These are phyloP conservation scores for Septoria petroselini DNA, from an alignment of 2,329 filamentous ascomycete genomes.

Conservation along the genomic window DNA sequence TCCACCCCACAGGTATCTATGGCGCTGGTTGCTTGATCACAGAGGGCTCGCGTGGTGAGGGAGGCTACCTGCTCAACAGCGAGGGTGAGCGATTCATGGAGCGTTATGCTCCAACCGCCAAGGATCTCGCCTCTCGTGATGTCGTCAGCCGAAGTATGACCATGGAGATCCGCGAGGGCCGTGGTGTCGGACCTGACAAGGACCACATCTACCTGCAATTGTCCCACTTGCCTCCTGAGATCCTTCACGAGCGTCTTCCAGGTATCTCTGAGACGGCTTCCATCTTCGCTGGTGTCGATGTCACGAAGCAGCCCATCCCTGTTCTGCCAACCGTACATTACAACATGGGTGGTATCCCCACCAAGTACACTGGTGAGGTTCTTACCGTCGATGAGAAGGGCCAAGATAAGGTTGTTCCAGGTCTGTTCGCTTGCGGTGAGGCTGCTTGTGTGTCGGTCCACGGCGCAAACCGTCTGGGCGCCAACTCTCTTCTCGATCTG, in stretches of 20 bases:
- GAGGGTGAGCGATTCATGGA: constrained; percentile 99
- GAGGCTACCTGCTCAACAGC: constrained; percentile 94
- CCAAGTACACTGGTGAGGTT: constrained; percentile 95
- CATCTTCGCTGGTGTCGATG: constrained; percentile 96
- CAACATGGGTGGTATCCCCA: constrained; percentile 99
- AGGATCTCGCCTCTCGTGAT: constrained; percentile 94
- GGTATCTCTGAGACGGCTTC: constrained; percentile 98
- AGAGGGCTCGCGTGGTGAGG: constrained; percentile 95
- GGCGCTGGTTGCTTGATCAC: constrained; percentile 97
- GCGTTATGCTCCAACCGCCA: constrained; percentile 93
- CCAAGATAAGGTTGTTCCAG: constrained; percentile 88
- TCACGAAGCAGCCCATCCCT: constrained; percentile 93
- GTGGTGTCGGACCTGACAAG: constrained; percentile 94
- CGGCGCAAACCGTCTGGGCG: constrained; percentile 94
- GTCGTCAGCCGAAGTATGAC: constrained; percentile 98
- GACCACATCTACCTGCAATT: constrained; percentile 99
- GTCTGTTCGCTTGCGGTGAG: constrained; percentile 94
- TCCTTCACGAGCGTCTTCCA: constrained; percentile 92
- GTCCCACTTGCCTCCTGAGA: constrained; percentile 85
- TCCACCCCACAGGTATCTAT: constrained; percentile 99
- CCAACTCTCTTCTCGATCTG: constrained; percentile 96
- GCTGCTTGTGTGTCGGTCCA: constrained; percentile 97
- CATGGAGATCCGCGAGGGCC: constrained; percentile 93
- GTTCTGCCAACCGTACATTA: constrained; percentile 97
- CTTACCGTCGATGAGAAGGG: constrained; percentile 81